Evolutionary conservation across 257 asterid species (phyloP), one percentile per base, ranked within the genome.

Genomic region (Solanum lycopersicoides): DNA sequence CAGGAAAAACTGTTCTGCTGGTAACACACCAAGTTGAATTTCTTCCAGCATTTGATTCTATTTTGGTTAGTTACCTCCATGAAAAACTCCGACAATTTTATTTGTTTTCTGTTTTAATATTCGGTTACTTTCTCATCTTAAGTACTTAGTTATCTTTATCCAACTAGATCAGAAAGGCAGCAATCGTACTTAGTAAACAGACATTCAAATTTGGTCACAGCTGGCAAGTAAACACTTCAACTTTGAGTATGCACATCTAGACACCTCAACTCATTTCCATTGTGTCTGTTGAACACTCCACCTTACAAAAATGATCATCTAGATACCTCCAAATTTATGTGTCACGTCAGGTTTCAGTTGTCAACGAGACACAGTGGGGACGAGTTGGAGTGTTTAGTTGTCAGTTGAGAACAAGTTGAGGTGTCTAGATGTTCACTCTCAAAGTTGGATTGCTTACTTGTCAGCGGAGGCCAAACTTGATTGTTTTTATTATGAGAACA

Each of bases 11-110:
- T 12, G 94, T 96, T 47, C 59, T 96, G 82, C 93, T 95, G 45
- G 98, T 96, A 83, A 96, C 99, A 42, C 98, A 96, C 86, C 99
- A 96, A 94, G 99, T 95, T 44, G 99, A 96, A 89, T 96, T 96
- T 90, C 98, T 96, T 86, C 98, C 98, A 4, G 91, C 95, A 9
- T 95, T 94, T 87, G 98, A 96, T 89, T 90, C 83, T 87, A 94
- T 96, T 59, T 83, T 95, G 97, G 99, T 96, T 79, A 79, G 84
- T 79, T 3, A 42, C 28, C 42, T 0, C 30, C 30, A 28, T 28
- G 30, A 28, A 28, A 1, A 28, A 28, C 30, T 28, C 30, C 30
- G 0, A 1, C 39, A 11, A 41, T 42, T n/a, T 14, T 76, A 42
- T 0, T 74, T 21, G 6, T 74, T 28, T 28, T 28, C 47, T 35